A percentile compares a stretch with the other conserved stretches of the same genome.
Conservation (phyloP, 306 rosid species). For the Lagenaria siceraria region DNA sequence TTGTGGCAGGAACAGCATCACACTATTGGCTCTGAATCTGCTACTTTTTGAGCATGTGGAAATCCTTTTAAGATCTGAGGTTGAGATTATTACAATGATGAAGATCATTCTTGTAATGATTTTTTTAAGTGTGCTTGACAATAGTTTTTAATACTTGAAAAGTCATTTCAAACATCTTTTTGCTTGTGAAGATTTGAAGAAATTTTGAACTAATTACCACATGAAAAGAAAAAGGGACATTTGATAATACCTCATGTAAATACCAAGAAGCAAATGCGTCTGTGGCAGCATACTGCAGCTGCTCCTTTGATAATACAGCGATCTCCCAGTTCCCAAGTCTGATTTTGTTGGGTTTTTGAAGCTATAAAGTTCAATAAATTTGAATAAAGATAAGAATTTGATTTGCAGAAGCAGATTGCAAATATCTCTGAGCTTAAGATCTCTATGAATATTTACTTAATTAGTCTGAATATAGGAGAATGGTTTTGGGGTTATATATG, state of each 20-base stretch:
- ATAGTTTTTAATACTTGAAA: no score
- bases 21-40: neutral
- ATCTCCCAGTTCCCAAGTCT: constrained; percentile 81
- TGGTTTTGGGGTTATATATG: neutral
- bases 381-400: neutral
- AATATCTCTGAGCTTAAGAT: neutral
- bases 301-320: constrained; percentile 40
- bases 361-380: constrained; percentile 31
- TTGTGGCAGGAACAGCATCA: neutral
- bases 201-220: neutral
- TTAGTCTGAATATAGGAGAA: neutral
- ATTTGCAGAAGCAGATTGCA: neutral
- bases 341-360: constrained; percentile 47
- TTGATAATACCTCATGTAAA: constrained; percentile 53
- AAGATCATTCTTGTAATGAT: no score
- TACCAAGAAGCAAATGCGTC: constrained; percentile 85
- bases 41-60: neutral
- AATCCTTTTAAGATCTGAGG: constrained; percentile 3
- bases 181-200: neutral
- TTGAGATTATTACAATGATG: neutral
- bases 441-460: neutral
- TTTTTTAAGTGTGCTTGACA: no score
- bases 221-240: neutral
- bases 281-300: constrained; percentile 77
- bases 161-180: neutral